Base-by-base conservation (phyloP, 495 filamentous ascomycete genomes). In the Aspergillus campestris region DNA sequence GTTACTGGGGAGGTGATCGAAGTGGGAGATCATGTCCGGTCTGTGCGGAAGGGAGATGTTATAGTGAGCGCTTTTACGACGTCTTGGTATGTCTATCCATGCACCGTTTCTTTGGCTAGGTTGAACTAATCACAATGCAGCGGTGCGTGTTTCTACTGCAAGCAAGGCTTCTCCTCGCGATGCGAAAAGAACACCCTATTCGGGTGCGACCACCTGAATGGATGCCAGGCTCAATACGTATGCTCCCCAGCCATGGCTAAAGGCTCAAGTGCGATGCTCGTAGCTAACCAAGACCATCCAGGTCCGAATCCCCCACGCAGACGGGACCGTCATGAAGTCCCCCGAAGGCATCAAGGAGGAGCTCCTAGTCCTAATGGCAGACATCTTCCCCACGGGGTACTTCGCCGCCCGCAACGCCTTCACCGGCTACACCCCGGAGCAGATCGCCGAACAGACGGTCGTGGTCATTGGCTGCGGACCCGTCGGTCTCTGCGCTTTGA, bases 381-480 rank as follows among this genome's bases (percentile, higher is more conserved):
- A 71, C 42, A 70, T 73, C 49, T 83, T 81, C 56, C 83, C 86
- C 1, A 96, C 89, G 1, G 92, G 91, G 8, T 96, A 78, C 64
- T 96, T 92, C 55, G 92, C 86, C 10, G 88, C 87, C n/a, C 63
- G 68, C 34, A 94, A 89, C 59, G 91, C 81, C 6, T 89, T 96
- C 66, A 79, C 74, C 31, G 67, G 78, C 43, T 71, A 87, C 38
- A 78, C 73, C 3, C 57, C 72, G 0, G 72, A 79, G 52, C 74
- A 84, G 44, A 78, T 86, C 43, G 57, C 72, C 11, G 79, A 89
- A 48, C 79, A 83, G 45, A 85, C 80, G 6, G 86, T 86, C 0
- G 83, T 95, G 1, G 59, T 95, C 28, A 82, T 96, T 48, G 92
- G 90, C 8, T 95, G 90, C 60, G 92, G 92, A 31, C 87, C 87